phyloP scores from a whole-genome alignment of 2,329 filamentous ascomycete genomes.

The Dactylellina parvicollis region DNA sequence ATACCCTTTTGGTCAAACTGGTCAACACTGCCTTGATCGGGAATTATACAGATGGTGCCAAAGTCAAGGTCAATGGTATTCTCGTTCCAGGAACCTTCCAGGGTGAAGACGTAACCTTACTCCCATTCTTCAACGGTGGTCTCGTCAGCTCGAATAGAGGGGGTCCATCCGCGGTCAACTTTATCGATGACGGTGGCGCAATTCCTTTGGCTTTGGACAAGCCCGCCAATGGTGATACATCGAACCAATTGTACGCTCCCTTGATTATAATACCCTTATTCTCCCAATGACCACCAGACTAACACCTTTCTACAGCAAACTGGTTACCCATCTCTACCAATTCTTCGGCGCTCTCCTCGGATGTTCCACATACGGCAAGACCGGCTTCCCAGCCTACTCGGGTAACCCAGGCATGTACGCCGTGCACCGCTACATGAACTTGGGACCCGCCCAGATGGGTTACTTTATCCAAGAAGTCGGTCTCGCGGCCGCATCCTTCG shows the following conservation, averaged over 20 bases:
- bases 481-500: constrained; percentile 69
- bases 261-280: not conserved
- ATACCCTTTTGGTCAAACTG: constrained; percentile 67
- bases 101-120: constrained; percentile 67
- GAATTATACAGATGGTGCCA: constrained; percentile 65
- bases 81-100: constrained; percentile 66
- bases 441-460: constrained; percentile 65
- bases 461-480: constrained; percentile 72
- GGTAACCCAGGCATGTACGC: constrained; percentile 65
- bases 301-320: constrained; percentile 61
- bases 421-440: constrained; percentile 71
- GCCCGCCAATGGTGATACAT: constrained; percentile 66
- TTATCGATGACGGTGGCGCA: constrained; percentile 70
- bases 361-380: constrained; percentile 66
- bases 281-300: not conserved
- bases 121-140: constrained; percentile 70
- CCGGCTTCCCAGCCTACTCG: constrained; percentile 66
- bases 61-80: constrained; percentile 69
- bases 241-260: constrained; percentile 67
- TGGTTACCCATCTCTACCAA: constrained; percentile 71
- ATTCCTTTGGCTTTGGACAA: constrained; percentile 68
- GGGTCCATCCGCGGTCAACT: constrained; percentile 66
- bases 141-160: constrained; percentile 68
- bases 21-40: constrained; percentile 73
- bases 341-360: constrained; percentile 71